Percentiles rank a stretch among this genome's conserved stretches.
Conservation (phyloP, 2,329 filamentous ascomycete genomes). For the Microdochium paspali region DNA sequence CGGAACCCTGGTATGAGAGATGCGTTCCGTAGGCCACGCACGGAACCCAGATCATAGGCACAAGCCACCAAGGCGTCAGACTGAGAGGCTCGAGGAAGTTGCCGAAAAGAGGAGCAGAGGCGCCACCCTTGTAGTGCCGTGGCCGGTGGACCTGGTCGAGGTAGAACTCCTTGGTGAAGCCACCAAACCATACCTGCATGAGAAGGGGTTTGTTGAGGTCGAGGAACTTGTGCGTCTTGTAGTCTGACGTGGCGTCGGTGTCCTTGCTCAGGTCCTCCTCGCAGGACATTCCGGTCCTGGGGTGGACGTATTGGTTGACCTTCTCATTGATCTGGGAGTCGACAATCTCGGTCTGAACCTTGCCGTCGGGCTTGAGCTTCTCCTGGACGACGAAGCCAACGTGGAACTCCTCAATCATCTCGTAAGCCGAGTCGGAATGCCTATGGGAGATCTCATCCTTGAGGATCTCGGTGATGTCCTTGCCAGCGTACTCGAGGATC, state of each 20-base stretch:
- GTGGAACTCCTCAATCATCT: conserved; percentile 79
- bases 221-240: conserved; percentile 86
- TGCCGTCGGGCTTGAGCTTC: conserved; percentile 31
- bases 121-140: conserved; percentile 88
- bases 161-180: conserved; percentile 93
- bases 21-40: conserved; percentile 63
- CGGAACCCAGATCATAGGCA: conserved; percentile 82
- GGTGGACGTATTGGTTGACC: conserved; percentile 28
- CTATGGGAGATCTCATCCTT: conserved; percentile 73
- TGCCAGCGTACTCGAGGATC: conserved; percentile 81
- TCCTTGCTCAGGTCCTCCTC: conserved; percentile 81
- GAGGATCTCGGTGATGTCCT: conserved; percentile 76
- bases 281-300: conserved; percentile 78
- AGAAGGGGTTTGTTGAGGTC: conserved; percentile 80
- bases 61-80: conserved; percentile 88
- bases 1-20: conserved; percentile 53
- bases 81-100: conserved; percentile 98
- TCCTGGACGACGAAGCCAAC: conserved; percentile 69
- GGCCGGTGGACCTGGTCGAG: conserved; percentile 92
- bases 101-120: conserved; percentile 87
- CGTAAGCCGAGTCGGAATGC: conserved; percentile 91
- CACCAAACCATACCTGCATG: conserved; percentile 77
- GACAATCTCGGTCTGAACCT: conserved; percentile 19
- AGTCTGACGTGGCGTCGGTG: conserved; percentile 69
- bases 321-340: conserved; percentile 24